Conservation (phyloP, 1,139 yeast species). For the Trichomonascaceae sp. region DNA sequence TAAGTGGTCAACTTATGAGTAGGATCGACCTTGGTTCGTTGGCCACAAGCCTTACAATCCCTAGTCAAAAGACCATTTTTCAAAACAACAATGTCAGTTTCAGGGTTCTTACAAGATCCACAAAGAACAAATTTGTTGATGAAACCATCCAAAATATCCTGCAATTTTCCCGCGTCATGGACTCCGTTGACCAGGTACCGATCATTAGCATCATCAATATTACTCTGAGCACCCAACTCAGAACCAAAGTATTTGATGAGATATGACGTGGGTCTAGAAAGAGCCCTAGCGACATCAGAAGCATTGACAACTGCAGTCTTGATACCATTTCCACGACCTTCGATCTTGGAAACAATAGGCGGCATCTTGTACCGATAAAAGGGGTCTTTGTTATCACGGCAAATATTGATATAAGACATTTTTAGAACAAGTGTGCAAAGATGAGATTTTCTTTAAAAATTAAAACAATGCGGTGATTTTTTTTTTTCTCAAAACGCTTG, state of each 20-base stretch:
- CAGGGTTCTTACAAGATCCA: constrained; percentile 95
- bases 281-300: constrained; percentile 89
- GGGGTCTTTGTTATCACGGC: constrained; percentile 97
- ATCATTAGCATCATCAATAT: constrained; percentile 71
- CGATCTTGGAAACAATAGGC: constrained; percentile 91
- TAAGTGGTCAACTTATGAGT: constrained; percentile 82
- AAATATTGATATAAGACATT: constrained; percentile 88
- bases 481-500: not conserved
- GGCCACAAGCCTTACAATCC: constrained; percentile 99
- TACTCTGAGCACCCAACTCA: constrained; percentile 95
- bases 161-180: constrained; percentile 85
- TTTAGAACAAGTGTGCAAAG: not conserved
- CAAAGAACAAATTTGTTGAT: constrained; percentile 89
- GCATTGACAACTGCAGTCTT: constrained; percentile 90
- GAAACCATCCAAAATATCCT: constrained; percentile 91
- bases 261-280: constrained; percentile 87
- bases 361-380: constrained; percentile 99
- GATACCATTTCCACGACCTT: constrained; percentile 99
- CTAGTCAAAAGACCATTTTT: constrained; percentile 73
- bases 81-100: constrained; percentile 81
- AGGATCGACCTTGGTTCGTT: constrained; percentile 74
- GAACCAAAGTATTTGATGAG: constrained; percentile 92
- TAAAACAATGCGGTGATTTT: not conserved
- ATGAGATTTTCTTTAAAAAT: not conserved
- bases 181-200: constrained; percentile 92